phyloP scores from a whole-genome alignment of 306 rosid genomes.

The Rubus parviflorus region DNA sequence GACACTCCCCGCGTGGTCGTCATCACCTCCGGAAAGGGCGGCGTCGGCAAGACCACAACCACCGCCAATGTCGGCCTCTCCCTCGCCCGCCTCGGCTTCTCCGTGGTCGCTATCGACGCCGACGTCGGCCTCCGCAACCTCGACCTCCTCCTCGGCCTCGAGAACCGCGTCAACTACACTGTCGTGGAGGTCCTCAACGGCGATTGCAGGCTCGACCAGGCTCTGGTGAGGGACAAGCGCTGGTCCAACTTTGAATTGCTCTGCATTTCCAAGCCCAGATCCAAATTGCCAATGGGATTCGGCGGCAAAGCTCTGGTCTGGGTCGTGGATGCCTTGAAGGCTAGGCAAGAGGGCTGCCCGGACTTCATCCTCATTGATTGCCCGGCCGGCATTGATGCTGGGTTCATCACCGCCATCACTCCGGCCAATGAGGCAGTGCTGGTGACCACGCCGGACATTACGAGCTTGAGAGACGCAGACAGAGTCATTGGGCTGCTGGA shows the following conservation, averaged over 20 bases:
- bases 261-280: slow-evolving; percentile 89
- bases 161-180: slow-evolving; percentile 94
- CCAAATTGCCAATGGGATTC: slow-evolving; percentile 85
- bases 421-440: slow-evolving; percentile 93
- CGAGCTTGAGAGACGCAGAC: slow-evolving; percentile 87
- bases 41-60: slow-evolving; percentile 94
- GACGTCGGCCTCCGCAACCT: slow-evolving; percentile 98
- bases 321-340: slow-evolving; percentile 84
- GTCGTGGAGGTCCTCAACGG: slow-evolving; percentile 92
- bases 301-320: slow-evolving; percentile 90
- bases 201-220: slow-evolving; percentile 94
- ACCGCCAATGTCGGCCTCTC: slow-evolving; percentile 95
- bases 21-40: slow-evolving; percentile 91
- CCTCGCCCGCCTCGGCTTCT: slow-evolving; percentile 87
- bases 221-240: slow-evolving; percentile 86
- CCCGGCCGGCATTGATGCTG: slow-evolving; percentile 97
- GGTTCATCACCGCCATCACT: slow-evolving; percentile 92
- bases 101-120: slow-evolving; percentile 94
- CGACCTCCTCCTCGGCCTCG: slow-evolving; percentile 94
- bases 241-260: slow-evolving; percentile 95
- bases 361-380: slow-evolving; percentile 88
- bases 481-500: slow-evolving; percentile 86
- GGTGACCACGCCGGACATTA: slow-evolving; percentile 91
- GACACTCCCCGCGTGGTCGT: slow-evolving; percentile 91
- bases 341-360: slow-evolving; percentile 63